A percentile compares a stretch with the other conserved stretches of the same genome.
Evolutionary conservation across 805 yeast species (phyloP).

Genomic region (Yarrowia bubula): DNA sequence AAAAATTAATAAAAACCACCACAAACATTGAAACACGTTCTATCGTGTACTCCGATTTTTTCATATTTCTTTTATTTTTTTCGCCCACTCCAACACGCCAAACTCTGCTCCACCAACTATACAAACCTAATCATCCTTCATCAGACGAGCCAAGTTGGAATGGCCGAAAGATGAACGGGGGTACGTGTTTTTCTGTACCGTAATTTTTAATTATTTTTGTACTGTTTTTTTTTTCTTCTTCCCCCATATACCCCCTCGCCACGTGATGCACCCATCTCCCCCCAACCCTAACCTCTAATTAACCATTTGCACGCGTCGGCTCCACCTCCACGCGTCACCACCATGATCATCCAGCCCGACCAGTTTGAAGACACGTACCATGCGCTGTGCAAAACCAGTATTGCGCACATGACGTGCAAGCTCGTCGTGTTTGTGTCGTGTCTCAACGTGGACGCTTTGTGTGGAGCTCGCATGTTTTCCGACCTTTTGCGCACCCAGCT

Average conservation of each 20-base stretch:
- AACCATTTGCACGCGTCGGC: not conserved
- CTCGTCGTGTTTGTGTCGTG: conserved; percentile 86
- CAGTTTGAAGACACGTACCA: conserved; percentile 67
- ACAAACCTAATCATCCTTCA: too few species aligned
- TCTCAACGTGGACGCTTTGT: conserved; percentile 84
- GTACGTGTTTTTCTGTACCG: too few species aligned
- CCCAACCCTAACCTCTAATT: conserved; percentile 15
- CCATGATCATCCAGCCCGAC: conserved; percentile 73
- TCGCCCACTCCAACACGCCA: too few species aligned
- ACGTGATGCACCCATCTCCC: not conserved
- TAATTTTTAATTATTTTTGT: too few species aligned
- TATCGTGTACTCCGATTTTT: too few species aligned
- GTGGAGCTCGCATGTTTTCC: conserved; percentile 78
- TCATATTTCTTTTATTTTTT: too few species aligned
- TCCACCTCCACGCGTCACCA: not conserved
- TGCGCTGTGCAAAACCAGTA: conserved; percentile 64
- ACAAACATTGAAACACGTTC: too few species aligned
- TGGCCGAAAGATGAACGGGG: too few species aligned
- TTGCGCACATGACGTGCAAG: conserved; percentile 91
- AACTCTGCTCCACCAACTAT: too few species aligned
- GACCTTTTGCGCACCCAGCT: conserved; percentile 71
- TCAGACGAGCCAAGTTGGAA: too few species aligned
- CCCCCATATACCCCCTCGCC: not conserved
- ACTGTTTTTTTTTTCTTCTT: not conserved
- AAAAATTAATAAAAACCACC: too few species aligned